Base-by-base conservation (phyloP, 768 basidiomycete species). In the Tulasnella sp. region DNA sequence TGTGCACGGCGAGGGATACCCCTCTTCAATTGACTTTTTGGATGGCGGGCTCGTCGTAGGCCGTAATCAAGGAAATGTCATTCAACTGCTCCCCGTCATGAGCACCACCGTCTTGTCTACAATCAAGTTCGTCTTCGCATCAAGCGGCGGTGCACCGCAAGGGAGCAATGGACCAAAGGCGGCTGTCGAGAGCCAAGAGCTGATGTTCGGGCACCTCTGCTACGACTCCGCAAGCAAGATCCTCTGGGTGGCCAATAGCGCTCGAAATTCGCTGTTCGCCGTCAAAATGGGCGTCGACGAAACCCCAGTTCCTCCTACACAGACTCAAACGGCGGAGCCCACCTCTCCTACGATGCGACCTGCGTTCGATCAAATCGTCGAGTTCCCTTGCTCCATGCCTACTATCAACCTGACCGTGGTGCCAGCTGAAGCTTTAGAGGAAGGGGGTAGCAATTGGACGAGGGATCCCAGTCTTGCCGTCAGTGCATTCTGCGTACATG, bases 371-470 rank as follows among this genome's bases (percentile, higher is more conserved):
- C 88, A 91, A 70, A 79, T 87, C 48, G 80, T 84, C 63, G 89
- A 92, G 73, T 92, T 92, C 69, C 75, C 75, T 34, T 88, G 87
- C 32, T 85, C 86, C 27, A 89, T 89, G 69, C 79, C 88, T 9
- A 88, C 88, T 2, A 90, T 92, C 58, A 86, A 91, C 69, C 89
- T 92, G 68, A 88, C 91, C 65, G 88, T 92, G 56, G 77, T 92
- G 44, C 88, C 86, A 2, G 85, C 83, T 2, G 88, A 91, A 65
- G 83, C 86, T 3, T 88, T 1, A 84, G 85, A 42, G 85, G 89
- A 64, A 74, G 34, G 29, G 5, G 38, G 26, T 4, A 47, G 38
- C 11, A 21, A 19, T 19, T 48, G 47, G 42, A 61, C 58, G 32
- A 47, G 61, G 17, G 44, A 56, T 43, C 90, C 38, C 86, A 88